phyloP scores from a whole-genome alignment of 306 rosid genomes.

The Cyclanthera cordifolia region DNA sequence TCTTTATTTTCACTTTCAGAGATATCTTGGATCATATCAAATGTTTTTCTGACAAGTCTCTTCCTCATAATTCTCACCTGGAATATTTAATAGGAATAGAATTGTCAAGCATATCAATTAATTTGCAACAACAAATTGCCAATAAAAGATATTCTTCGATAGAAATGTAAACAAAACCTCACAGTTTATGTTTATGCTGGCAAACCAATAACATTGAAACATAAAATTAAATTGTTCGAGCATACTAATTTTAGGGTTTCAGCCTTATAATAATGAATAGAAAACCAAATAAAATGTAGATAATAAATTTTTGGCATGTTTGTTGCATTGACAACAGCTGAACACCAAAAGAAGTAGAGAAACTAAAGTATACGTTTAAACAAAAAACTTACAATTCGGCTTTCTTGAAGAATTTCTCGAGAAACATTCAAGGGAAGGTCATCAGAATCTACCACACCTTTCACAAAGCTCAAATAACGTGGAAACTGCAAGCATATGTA shows the following conservation, averaged over 20 bases:
- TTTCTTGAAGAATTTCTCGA: constrained; percentile 97
- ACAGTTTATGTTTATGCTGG: not conserved
- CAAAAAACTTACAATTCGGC: constrained; percentile 69
- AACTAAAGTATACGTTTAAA: not conserved
- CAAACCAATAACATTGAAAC: not conserved
- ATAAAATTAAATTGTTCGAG: not conserved
- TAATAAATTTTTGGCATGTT: not conserved
- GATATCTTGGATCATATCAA: constrained; percentile 95
- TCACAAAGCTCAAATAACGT: constrained; percentile 89
- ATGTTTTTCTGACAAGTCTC: constrained; percentile 90
- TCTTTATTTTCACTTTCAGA: constrained; percentile 83
- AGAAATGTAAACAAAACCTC: not conserved
- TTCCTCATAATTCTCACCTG: constrained; percentile 99
- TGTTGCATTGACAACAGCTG: not conserved
- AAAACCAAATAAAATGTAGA: not conserved
- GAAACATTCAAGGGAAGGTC: constrained; percentile 97
- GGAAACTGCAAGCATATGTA: constrained; percentile 60
- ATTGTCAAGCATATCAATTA: not conserved
- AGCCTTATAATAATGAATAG: not conserved
- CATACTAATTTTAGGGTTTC: not conserved
- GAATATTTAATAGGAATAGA: constrained; percentile 9
- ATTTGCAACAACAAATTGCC: not conserved
- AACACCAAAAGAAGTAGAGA: not conserved
- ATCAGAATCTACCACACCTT: constrained; percentile 89
- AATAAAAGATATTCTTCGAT: not conserved